Evolutionary conservation across 2,329 filamentous ascomycete species (phyloP).

Genomic region (Calonectria ilicicola): DNA sequence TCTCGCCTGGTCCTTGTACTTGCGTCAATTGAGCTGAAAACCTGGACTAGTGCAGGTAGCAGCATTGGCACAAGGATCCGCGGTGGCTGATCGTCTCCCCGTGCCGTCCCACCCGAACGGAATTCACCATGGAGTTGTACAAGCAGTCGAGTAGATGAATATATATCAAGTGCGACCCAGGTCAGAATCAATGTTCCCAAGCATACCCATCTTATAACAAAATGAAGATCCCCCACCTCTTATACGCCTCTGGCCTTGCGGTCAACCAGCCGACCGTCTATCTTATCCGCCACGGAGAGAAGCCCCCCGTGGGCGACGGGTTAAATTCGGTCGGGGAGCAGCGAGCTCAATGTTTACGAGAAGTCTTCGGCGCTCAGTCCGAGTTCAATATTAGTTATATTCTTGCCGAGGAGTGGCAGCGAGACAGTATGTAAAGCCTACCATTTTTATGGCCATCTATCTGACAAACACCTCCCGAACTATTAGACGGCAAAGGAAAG

Average conservation of each 20-base stretch:
- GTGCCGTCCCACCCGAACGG: background rate
- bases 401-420: background rate
- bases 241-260: background rate
- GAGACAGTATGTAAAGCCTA: background rate
- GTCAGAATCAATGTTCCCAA: background rate
- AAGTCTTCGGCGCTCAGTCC: background rate
- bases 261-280: background rate
- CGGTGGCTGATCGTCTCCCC: background rate
- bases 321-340: background rate
- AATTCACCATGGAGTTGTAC: background rate
- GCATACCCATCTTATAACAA: background rate
- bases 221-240: background rate
- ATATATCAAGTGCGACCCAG: background rate
- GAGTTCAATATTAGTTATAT: background rate
- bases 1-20: background rate
- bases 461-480: background rate
- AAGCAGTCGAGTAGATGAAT: background rate
- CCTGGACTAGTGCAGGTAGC: background rate
- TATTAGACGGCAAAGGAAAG: background rate
- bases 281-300: background rate
- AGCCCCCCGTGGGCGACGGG: background rate
- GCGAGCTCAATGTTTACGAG: background rate
- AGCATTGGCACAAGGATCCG: background rate
- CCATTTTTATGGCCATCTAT: too few relatives aligned
- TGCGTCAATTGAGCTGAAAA: background rate